Evolutionary conservation across 768 basidiomycete species (phyloP).

Genomic region (Ramaria sp.): DNA sequence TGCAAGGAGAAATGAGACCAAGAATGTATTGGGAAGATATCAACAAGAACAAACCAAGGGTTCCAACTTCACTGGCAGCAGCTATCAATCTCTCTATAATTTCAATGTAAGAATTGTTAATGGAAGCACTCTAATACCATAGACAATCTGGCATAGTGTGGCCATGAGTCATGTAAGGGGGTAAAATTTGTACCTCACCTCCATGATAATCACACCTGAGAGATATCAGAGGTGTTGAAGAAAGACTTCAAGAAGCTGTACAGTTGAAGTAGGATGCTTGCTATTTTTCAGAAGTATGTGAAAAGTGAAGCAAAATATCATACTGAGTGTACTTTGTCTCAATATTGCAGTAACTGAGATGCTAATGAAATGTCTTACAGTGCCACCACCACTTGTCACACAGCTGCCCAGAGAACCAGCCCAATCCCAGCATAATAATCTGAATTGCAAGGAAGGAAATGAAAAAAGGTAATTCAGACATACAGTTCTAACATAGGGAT

Average conservation of each 20-base stretch:
- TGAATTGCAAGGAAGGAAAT: conserved; percentile 14
- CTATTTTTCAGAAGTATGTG: neutral
- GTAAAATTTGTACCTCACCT: neutral
- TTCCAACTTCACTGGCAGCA: too few relatives aligned
- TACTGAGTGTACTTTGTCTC: conserved; percentile 33
- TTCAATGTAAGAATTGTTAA: too few relatives aligned
- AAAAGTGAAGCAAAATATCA: neutral
- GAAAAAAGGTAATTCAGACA: neutral
- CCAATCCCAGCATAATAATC: conserved; percentile 25
- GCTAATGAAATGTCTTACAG: conserved; percentile 40
- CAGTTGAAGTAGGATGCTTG: conserved; percentile 27
- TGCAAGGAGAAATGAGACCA: too few relatives aligned
- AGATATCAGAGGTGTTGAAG: neutral
- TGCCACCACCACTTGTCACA: conserved; percentile 23
- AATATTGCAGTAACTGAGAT: conserved; percentile 38
- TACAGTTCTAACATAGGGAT: neutral
- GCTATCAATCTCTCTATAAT: too few relatives aligned
- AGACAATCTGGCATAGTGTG: too few relatives aligned
- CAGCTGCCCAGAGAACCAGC: conserved; percentile 49
- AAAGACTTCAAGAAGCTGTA: conserved; percentile 33
- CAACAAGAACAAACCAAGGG: too few relatives aligned
- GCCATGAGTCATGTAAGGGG: too few relatives aligned
- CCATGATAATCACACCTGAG: neutral
- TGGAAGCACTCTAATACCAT: too few relatives aligned
- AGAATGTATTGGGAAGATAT: too few relatives aligned